These are phyloP conservation scores for Aspergillus steynii DNA, from an alignment of 495 filamentous ascomycete genomes.

Conservation along the genomic window DNA sequence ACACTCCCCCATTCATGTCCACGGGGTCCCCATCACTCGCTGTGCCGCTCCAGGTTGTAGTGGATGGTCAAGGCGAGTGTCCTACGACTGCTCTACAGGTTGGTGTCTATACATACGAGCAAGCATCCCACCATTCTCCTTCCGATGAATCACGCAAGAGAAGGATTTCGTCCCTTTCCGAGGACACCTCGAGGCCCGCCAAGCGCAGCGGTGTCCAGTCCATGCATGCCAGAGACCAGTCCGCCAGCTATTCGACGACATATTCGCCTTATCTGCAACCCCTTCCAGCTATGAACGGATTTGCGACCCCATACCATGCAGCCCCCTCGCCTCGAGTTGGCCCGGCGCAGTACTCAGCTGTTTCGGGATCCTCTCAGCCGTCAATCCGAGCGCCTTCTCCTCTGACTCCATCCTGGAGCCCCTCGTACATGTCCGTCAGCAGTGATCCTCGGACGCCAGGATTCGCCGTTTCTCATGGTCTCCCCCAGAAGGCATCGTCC, in stretches of 20 bases:
- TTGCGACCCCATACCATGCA: constrained; percentile 30
- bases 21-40: constrained; percentile 67
- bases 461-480: constrained; percentile 31
- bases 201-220: constrained; percentile 49
- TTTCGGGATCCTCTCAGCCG: constrained; percentile 36
- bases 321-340: constrained; percentile 33
- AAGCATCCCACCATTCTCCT: constrained; percentile 37
- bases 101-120: constrained; percentile 75
- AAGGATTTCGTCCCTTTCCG: constrained; percentile 51
- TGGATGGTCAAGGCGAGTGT: constrained; percentile 67
- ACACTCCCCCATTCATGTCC: constrained; percentile 67
- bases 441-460: constrained; percentile 32
- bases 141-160: constrained; percentile 49
- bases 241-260: constrained; percentile 39
- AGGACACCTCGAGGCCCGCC: constrained; percentile 37
- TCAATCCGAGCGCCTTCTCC: constrained; percentile 43
- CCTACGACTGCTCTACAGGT: constrained; percentile 64
- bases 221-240: constrained; percentile 40
- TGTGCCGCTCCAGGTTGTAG: constrained; percentile 70
- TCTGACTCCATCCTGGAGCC: constrained; percentile 46
- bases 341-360: constrained; percentile 30
- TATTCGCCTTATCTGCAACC: constrained; percentile 50
- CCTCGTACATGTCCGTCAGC: constrained; percentile 36
- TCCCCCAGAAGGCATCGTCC: constrained; percentile 39
- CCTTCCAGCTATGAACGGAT: constrained; percentile 36